A percentile compares a stretch with the other conserved stretches of the same genome.
phyloP scores from a whole-genome alignment of 345 rosid genomes.

The Reutealis trisperma region DNA sequence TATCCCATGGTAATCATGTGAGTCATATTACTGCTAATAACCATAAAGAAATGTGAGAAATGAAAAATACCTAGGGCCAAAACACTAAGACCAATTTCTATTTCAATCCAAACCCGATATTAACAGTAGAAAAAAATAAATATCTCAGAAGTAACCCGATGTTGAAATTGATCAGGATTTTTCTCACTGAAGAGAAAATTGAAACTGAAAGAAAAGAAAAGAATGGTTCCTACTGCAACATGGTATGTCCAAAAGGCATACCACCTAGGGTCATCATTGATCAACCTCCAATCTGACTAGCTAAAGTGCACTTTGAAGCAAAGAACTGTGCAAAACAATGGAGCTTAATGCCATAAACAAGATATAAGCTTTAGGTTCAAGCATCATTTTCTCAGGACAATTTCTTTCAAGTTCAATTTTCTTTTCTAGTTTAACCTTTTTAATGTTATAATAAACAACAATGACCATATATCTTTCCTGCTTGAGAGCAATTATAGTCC shows the following conservation, averaged over 20 bases:
- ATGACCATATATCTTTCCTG: neutral
- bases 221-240: neutral
- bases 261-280: neutral
- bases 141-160: neutral
- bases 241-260: neutral
- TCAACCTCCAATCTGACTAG: neutral
- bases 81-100: no score
- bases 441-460: neutral
- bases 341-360: neutral
- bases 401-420: neutral
- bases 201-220: neutral
- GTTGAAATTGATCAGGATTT: neutral
- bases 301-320: neutral
- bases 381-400: neutral
- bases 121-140: neutral
- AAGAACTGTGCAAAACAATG: neutral
- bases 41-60: no score
- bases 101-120: no score
- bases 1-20: neutral
- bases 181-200: no score
- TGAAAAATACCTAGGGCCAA: no score
- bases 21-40: neutral
- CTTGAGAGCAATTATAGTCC: neutral
- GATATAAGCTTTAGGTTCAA: neutral
- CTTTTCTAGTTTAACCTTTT: neutral